Conservation (phyloP, 208 protist genomes). For the Wallacemonas sp. region DNA sequence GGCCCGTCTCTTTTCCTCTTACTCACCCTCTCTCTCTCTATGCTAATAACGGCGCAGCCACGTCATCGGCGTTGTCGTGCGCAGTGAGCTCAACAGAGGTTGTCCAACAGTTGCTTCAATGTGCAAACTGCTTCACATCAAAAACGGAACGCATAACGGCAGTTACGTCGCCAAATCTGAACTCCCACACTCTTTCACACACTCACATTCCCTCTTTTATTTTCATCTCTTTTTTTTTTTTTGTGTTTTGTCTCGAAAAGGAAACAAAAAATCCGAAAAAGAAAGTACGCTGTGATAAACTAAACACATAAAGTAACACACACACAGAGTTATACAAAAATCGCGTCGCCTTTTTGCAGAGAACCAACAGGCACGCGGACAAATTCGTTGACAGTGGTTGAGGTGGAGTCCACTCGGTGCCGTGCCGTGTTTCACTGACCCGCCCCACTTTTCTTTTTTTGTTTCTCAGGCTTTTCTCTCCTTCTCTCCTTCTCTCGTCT, state of each 20-base stretch:
- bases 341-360: too few species aligned
- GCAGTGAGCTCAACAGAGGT: too few species aligned
- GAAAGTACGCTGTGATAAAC: background rate
- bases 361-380: too few species aligned
- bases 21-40: too few species aligned
- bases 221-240: background rate
- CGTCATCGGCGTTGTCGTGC: too few species aligned
- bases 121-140: too few species aligned
- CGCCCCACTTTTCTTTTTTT: slow-evolving; percentile 9
- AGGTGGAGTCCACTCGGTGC: too few species aligned
- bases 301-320: background rate
- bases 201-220: background rate
- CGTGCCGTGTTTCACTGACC: background rate
- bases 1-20: too few species aligned
- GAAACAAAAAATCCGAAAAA: background rate
- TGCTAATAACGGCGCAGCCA: too few species aligned
- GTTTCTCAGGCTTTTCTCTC: background rate
- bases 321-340: background rate
- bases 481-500: background rate
- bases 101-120: too few species aligned
- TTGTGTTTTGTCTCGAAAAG: background rate
- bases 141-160: background rate
- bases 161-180: background rate
- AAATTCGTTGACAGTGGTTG: too few species aligned
- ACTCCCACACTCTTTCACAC: too few species aligned